These are phyloP conservation scores for Krasilnikovozyma curviuscula DNA, from an alignment of 768 basidiomycete species.

Conservation along the genomic window DNA sequence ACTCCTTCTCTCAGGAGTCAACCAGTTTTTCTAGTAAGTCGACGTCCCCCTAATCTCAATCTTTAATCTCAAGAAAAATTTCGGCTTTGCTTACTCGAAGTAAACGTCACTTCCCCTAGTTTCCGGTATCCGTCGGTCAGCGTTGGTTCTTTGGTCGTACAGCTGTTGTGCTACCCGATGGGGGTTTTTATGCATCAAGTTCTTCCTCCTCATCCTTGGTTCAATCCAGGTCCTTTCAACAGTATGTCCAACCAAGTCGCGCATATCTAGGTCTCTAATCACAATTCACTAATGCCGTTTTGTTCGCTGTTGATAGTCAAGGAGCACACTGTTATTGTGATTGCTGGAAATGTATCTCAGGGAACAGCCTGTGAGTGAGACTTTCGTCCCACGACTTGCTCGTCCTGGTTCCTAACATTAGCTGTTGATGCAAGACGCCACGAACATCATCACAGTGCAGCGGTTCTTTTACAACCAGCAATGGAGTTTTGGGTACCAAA, in stretches of 20 bases:
- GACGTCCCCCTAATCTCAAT: neutral
- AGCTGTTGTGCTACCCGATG: conserved; percentile 6
- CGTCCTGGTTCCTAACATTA: neutral
- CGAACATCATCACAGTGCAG: conserved; percentile 3
- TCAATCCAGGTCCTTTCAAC: conserved; percentile 11
- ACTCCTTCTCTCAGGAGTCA: conserved; percentile 1
- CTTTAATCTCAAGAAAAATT: neutral
- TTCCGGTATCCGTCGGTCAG: conserved; percentile 7
- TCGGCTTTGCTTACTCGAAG: neutral
- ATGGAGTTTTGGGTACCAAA: conserved; percentile 5
- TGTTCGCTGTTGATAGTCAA: neutral
- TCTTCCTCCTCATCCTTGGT: neutral
- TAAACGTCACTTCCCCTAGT: conserved; percentile 11
- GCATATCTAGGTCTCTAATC: neutral
- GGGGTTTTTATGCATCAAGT: conserved; percentile 1
- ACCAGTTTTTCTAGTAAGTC: neutral
- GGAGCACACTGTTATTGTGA: conserved; percentile 9
- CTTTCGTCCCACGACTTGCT: neutral
- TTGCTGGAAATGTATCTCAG: conserved; percentile 2
- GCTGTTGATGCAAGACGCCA: neutral
- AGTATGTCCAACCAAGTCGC: neutral
- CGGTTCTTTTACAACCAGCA: conserved; percentile 4
- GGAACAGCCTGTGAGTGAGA: conserved; percentile 3
- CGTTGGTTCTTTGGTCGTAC: conserved; percentile 5
- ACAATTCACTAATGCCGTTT: neutral